phyloP scores from a whole-genome alignment of 1,284 basidiomycete species.

The Amylostereum areolatum region DNA sequence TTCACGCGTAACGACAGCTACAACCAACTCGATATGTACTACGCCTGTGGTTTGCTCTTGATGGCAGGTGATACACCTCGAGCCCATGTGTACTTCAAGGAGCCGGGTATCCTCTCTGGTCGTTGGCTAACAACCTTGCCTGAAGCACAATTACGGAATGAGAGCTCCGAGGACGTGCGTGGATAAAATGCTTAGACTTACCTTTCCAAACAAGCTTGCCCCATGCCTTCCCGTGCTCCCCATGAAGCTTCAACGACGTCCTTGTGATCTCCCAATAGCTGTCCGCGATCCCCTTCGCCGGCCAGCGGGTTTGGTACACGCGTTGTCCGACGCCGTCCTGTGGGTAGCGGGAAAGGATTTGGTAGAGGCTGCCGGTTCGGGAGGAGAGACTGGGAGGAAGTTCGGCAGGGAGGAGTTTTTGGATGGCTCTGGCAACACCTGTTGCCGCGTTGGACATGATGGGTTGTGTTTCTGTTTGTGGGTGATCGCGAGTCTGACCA shows the following conservation, averaged over 20 bases:
- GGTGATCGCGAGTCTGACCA: too few species aligned
- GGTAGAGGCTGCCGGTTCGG: constrained; percentile 55
- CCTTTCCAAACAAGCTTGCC: constrained; percentile 73
- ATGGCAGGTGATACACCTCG: constrained; percentile 39
- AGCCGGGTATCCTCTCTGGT: constrained; percentile 48
- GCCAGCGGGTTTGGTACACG: constrained; percentile 72
- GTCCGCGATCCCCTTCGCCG: constrained; percentile 54
- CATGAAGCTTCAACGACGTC: constrained; percentile 60
- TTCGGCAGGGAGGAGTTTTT: constrained; percentile 44
- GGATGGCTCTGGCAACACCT: constrained; percentile 35
- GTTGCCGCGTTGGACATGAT: neutral
- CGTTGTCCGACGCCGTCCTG: constrained; percentile 58
- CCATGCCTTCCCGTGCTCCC: constrained; percentile 74
- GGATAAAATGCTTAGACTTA: constrained; percentile 29
- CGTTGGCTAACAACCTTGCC: constrained; percentile 42
- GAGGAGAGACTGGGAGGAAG: constrained; percentile 54
- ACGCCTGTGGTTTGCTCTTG: neutral
- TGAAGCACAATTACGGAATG: constrained; percentile 16
- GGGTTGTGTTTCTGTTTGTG: too few species aligned
- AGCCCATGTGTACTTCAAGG: constrained; percentile 57
- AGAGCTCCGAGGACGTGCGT: neutral
- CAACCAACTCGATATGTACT: neutral
- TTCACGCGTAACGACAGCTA: neutral
- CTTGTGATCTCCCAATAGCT: constrained; percentile 72
- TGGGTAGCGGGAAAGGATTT: constrained; percentile 65